A percentile compares a stretch with the other conserved stretches of the same genome.
phyloP scores from a whole-genome alignment of 2,329 filamentous ascomycete genomes.

The Xylaria arbuscula region DNA sequence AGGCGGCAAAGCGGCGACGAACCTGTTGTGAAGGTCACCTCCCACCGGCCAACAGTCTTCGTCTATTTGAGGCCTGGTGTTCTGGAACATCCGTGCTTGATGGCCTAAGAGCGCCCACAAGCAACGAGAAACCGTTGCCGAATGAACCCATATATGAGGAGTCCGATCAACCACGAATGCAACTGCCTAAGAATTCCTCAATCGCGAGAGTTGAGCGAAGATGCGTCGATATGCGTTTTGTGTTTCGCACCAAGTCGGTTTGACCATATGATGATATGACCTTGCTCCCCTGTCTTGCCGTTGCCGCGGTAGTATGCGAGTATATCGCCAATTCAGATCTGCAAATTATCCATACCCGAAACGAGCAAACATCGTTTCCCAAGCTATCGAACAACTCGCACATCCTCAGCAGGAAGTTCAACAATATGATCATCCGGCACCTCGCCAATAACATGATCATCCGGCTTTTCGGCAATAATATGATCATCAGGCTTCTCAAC shows the following conservation, averaged over 20 bases:
- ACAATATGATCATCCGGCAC: slow-evolving; percentile 12
- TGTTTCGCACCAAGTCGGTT: background rate
- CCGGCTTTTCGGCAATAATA: too few species aligned
- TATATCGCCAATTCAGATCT: too few species aligned
- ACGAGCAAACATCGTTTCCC: too few species aligned
- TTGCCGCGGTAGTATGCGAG: background rate
- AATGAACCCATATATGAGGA: background rate
- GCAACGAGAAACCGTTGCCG: background rate
- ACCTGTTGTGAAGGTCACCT: background rate
- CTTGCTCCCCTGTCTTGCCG: background rate
- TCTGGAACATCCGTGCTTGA: background rate
- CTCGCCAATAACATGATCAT: slow-evolving; percentile 2
- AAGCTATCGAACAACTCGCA: background rate
- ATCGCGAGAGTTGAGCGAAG: background rate
- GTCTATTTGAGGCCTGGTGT: background rate
- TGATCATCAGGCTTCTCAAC: slow-evolving; percentile 8
- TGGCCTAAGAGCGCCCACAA: background rate
- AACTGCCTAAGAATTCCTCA: background rate
- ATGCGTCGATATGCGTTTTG: background rate
- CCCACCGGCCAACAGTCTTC: background rate
- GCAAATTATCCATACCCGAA: background rate
- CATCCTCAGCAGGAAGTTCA: slow-evolving; percentile 2
- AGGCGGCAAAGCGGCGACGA: background rate
- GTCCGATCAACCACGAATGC: background rate
- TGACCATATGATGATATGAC: background rate